Evolutionary conservation across 345 rosid species (phyloP), one percentile per base, ranked within the genome.

Genomic region (Ceriops decandra): DNA sequence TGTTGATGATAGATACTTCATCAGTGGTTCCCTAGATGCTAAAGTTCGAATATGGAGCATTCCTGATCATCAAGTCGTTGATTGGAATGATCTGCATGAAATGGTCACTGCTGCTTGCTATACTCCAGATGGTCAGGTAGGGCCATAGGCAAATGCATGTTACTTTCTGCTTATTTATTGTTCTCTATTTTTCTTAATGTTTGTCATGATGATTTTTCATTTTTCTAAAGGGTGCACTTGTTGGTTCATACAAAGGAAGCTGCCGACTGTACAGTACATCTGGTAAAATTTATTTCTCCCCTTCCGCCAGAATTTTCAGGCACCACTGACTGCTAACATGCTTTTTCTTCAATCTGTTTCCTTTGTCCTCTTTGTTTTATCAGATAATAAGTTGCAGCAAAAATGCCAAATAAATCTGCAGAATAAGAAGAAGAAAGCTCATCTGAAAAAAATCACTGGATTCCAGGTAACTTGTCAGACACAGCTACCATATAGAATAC

Each of bases 71-170:
- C 96, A 91, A 79, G 97, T 95, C 26, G 89, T 91, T 69, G 95
- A 95, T 76, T 95, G 97, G 97, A 87, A 82, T 73, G 99, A 95
- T 88, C 84, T 89, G 70, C 96, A 90, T 76, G 99, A 95, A 83
- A 91, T 95, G 96, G 95, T 95, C 79, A 95, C 99, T 76, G 91
- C 97, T 26, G 97, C 96, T 64, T 90, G 97, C 80, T 95, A 90
- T 71, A 95, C 93, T 52, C 99, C 99, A 65, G 97, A 91, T 74
- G 99, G 99, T 24, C 95, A 88, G 97, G 99, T 95, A 61, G 73
- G 49, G 64, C 49, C 26, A 47, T 49, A 27, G n/a, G 32, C 57
- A 51, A 58, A 52, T 22, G 19, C 11, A 5, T 72, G 17, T 22
- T 53, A 19, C 9, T 6, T 46, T 62, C 46, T 66, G 46, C 57